Evolutionary conservation across 2,329 filamentous ascomycete genomes (phyloP).

Genomic region (Fonsecaea pedrosoi): DNA sequence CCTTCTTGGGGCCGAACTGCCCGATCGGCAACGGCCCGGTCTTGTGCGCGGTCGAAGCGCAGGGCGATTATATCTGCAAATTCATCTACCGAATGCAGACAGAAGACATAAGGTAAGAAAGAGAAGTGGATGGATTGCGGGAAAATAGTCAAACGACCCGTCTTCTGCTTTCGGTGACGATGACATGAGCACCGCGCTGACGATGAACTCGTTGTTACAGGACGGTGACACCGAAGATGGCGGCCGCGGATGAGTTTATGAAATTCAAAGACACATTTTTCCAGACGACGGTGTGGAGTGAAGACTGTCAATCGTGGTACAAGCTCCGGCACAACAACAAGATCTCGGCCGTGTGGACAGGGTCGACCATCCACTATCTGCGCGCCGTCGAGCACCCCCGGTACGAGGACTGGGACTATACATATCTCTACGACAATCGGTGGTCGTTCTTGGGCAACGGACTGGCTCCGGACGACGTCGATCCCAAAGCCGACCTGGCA

Average conservation of each 20-base stretch:
- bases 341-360: conserved; percentile 5
- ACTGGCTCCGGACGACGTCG: too few species aligned
- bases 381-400: not conserved
- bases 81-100: conserved; percentile 48
- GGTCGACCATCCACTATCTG: conserved; percentile 2
- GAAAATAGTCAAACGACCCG: too few species aligned
- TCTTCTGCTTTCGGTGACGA: too few species aligned
- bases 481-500: too few species aligned
- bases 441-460: conserved; percentile 43
- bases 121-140: too few species aligned
- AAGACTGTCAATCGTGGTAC: conserved; percentile 17
- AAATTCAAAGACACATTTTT: conserved; percentile 18
- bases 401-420: conserved; percentile 42
- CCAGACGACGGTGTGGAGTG: conserved; percentile 20
- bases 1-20: conserved; percentile 43
- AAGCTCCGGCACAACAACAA: conserved; percentile 4
- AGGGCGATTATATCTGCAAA: conserved; percentile 46
- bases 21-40: conserved; percentile 42
- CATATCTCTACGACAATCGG: conserved; percentile 45
- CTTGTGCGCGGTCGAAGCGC: conserved; percentile 44
- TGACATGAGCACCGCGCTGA: too few species aligned
- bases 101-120: conserved; percentile 41
- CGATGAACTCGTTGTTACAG: conserved; percentile 13
- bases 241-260: conserved; percentile 31
- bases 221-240: conserved; percentile 40